Evolutionary conservation across 169 alveolate genomes (phyloP), one percentile per base, ranked within the genome.

Genomic region (Blepharisma undulans): DNA sequence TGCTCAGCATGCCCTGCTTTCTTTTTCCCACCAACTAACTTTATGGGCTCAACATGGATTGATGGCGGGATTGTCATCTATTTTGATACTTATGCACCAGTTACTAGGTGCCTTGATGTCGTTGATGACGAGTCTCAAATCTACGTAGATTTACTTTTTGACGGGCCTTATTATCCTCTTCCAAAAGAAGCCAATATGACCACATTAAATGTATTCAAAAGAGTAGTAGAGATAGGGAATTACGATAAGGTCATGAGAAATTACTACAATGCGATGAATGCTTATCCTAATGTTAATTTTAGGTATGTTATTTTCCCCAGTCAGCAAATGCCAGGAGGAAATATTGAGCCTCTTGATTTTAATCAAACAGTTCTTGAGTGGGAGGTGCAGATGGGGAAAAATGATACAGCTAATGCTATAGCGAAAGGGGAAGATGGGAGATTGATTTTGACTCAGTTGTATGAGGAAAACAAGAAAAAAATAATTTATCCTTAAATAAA

Each of bases 61-160:
- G 94, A 92, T 71, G 93, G 93, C 22, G 94, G 94, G 1, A 19
- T 76, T 48, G 88, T 88, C 18, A 25, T 84, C 33, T 80, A 61
- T 66, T 21, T 92, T 25, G 94, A 92, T 59, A 4, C 82, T 33
- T 59, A 14, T 32, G 91, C 92, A 29, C 91, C 94, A 12, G 80
- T 92, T 25, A 61, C 80, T n/a, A 80, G 93, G 27, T 92, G 94
- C 81, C 30, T 18, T 48, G 93, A 81, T 7, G 72, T 88, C 29
- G 90, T 71, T 4, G 89, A 76, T 4, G 87, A 92, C 25, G 78
- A 88, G 16, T 25, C 25, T 33, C 87, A 87, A 8, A 84, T 91
- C 33, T 87, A 60, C 10, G 87, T 88, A 1, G 94, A 92, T 71
- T 71, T 76, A 0, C 60, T 92, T 77, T 66, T 92, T 32, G 18